Percentiles rank a stretch among this genome's conserved stretches.
These are phyloP conservation scores for Yamadazyma spencermartinsiae DNA, from an alignment of 1,139 yeast genomes.

Conservation along the genomic window DNA sequence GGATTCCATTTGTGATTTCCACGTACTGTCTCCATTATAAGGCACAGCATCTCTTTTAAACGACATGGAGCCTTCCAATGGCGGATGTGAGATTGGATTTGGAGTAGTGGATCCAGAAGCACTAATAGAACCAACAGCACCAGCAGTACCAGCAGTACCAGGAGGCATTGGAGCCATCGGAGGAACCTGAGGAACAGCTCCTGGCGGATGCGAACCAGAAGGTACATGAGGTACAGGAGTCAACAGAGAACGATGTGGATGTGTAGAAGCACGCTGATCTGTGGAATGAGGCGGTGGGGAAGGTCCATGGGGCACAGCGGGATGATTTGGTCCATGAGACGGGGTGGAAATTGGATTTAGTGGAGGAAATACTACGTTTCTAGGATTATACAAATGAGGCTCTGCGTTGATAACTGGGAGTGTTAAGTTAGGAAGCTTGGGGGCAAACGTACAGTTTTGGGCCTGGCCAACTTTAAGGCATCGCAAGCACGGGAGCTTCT, in stretches of 20 bases:
- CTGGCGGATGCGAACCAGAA: too few species aligned
- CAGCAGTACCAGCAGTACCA: not conserved
- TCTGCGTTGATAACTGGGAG: constrained; percentile 29
- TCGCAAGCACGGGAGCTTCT: constrained; percentile 56
- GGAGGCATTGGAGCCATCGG: not conserved
- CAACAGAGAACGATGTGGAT: too few species aligned
- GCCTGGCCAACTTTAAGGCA: constrained; percentile 53
- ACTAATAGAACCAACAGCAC: too few species aligned
- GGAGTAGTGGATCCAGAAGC: not conserved
- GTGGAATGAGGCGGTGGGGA: too few species aligned
- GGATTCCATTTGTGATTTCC: constrained; percentile 48
- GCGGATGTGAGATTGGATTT: too few species aligned
- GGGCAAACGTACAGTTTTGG: constrained; percentile 53
- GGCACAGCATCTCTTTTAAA: too few species aligned
- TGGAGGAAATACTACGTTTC: constrained; percentile 19
- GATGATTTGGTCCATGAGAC: not conserved
- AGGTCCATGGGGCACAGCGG: not conserved
- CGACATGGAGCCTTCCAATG: too few species aligned
- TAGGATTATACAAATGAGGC: constrained; percentile 2
- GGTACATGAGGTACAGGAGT: too few species aligned
- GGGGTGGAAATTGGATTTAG: constrained; percentile 6
- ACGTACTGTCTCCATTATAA: too few species aligned
- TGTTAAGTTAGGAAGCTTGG: constrained; percentile 49
- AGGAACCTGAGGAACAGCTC: not conserved
- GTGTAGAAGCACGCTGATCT: too few species aligned